Conservation (phyloP, 352 stramenopile genomes). For the Phytophthora idaei region DNA sequence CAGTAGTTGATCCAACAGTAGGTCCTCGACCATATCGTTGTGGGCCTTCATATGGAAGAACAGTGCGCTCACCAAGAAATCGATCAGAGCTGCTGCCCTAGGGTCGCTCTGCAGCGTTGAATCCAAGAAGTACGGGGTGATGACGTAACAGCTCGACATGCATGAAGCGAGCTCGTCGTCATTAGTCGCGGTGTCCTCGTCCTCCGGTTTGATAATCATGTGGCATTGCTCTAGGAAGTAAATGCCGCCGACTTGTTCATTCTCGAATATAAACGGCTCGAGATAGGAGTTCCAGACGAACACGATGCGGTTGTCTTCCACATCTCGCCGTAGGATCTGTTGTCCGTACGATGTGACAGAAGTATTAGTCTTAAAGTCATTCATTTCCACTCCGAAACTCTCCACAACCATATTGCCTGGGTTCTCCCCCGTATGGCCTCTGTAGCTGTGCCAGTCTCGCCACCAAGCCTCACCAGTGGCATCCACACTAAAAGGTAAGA, state of each 20-base stretch:
- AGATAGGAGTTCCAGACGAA: constrained; percentile 24
- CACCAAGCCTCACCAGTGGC: neutral
- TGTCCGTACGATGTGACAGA: neutral
- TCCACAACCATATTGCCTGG: neutral
- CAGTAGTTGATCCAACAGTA: neutral
- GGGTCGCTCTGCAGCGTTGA: constrained; percentile 1
- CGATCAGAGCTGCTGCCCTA: neutral
- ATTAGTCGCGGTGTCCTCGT: neutral
- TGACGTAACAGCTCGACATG: constrained; percentile 50
- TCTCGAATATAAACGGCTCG: constrained; percentile 52
- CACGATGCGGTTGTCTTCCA: neutral
- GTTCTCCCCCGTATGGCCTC: neutral
- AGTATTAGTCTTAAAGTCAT: neutral
- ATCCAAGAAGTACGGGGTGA: constrained; percentile 44
- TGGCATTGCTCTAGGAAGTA: constrained; percentile 58
- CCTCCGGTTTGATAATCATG: constrained; percentile 44
- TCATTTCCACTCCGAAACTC: neutral
- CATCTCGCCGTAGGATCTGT: neutral
- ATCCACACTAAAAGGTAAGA: neutral
- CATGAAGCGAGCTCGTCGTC: constrained; percentile 7
- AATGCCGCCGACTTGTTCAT: constrained; percentile 41
- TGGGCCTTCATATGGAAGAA: neutral
- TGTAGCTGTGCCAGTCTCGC: neutral
- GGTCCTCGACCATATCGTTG: neutral
- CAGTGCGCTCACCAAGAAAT: neutral